Evolutionary conservation across 192 early-diverging fungal species (phyloP).

Genomic region (Umbelopsis sp.): DNA sequence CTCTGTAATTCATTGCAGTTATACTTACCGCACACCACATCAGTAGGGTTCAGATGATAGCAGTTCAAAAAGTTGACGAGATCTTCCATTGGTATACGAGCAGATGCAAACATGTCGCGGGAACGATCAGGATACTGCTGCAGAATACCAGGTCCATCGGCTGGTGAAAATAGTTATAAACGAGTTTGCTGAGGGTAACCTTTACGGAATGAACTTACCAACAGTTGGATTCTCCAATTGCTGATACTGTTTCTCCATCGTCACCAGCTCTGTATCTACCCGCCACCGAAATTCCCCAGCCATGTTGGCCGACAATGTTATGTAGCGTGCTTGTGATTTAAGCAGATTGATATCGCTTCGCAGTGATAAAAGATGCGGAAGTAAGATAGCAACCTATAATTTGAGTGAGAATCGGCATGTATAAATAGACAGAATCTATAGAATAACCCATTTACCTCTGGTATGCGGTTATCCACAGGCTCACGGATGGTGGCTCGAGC

Average conservation of each 20-base stretch:
- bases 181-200: no score
- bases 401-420: constrained; percentile 35
- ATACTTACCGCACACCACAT: constrained; percentile 75
- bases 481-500: constrained; percentile 28
- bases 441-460: background rate
- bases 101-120: constrained; percentile 62
- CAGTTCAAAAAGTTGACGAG: constrained; percentile 79
- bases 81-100: constrained; percentile 68
- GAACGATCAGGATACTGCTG: constrained; percentile 34
- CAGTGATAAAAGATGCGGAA: constrained; percentile 71
- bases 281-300: constrained; percentile 63
- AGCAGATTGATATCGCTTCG: constrained; percentile 67
- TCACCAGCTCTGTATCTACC: constrained; percentile 59
- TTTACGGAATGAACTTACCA: constrained; percentile 39
- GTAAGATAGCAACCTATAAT: constrained; percentile 74
- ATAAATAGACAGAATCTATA: background rate
- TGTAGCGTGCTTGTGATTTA: constrained; percentile 57
- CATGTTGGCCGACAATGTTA: constrained; percentile 73
- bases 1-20: background rate
- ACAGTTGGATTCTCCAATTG: constrained; percentile 61
- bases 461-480: constrained; percentile 36
- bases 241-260: constrained; percentile 60
- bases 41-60: constrained; percentile 73
- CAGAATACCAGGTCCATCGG: constrained; percentile 30
- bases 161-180: constrained; percentile 25